Percentiles rank a stretch among this genome's conserved stretches.
Evolutionary conservation across 2,329 filamentous ascomycete genomes (phyloP).

Genomic region (Aspergillus sp.): DNA sequence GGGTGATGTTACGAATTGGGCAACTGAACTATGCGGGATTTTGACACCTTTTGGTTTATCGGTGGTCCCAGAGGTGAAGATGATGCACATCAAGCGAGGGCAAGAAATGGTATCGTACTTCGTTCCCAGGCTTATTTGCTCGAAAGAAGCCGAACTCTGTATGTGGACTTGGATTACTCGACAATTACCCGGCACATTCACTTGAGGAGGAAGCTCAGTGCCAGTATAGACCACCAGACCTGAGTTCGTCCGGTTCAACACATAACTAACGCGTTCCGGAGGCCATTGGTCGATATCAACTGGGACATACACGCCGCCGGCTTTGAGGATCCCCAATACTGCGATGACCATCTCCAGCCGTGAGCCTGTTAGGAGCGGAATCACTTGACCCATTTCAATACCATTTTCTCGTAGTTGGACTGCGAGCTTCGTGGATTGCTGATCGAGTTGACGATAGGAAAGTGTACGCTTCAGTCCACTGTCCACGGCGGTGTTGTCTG

Average conservation of each 20-base stretch:
- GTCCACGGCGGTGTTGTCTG: neutral
- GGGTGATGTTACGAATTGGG: conserved; percentile 2
- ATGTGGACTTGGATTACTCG: neutral
- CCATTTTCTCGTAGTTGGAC: neutral
- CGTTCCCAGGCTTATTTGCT: neutral
- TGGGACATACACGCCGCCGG: neutral
- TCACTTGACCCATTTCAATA: neutral
- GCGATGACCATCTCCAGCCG: neutral
- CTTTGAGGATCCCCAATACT: neutral
- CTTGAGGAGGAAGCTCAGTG: neutral
- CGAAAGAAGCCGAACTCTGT: no score
- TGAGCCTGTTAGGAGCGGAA: neutral
- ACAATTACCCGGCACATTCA: neutral
- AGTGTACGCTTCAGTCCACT: neutral
- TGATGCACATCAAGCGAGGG: conserved; percentile 48
- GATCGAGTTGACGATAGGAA: neutral
- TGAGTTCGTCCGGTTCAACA: neutral
- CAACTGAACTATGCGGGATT: conserved; percentile 5
- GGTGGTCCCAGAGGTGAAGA: conserved; percentile 44
- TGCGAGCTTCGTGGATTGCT: neutral
- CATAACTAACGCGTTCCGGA: neutral
- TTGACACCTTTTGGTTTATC: conserved; percentile 45
- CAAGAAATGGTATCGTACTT: neutral
- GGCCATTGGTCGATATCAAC: neutral
- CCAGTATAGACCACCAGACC: neutral